Conservation (phyloP, 2,329 filamentous ascomycete genomes). For the Madurella fahalii region DNA sequence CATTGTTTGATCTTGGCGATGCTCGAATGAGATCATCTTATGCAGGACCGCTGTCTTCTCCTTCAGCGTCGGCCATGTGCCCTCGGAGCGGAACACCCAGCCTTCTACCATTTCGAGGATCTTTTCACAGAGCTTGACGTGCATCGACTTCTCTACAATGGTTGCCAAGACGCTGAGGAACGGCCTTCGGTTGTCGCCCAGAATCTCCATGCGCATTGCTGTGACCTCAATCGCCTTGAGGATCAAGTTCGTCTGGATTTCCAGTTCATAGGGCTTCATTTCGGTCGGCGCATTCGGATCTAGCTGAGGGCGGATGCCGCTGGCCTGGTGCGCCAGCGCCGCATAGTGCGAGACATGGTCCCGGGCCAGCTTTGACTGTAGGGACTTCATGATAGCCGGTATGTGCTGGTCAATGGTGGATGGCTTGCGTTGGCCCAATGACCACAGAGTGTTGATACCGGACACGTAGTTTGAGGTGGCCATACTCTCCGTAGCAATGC, state of each 20-base stretch:
- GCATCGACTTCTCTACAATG: slow-evolving; percentile 90
- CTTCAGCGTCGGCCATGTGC: slow-evolving; percentile 94
- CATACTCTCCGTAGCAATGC: slow-evolving; percentile 83
- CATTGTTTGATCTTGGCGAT: slow-evolving; percentile 75
- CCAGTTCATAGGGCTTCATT: slow-evolving; percentile 71
- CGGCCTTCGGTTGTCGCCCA: slow-evolving; percentile 85
- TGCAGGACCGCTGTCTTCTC: slow-evolving; percentile 99
- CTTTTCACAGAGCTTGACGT: slow-evolving; percentile 82
- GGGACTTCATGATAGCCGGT: slow-evolving; percentile 80
- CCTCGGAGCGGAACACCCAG: slow-evolving; percentile 94
- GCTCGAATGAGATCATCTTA: slow-evolving; percentile 97
- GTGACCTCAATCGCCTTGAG: slow-evolving; percentile 94
- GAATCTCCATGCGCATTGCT: slow-evolving; percentile 83
- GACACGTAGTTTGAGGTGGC: slow-evolving; percentile 77
- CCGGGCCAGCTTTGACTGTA: slow-evolving; percentile 86
- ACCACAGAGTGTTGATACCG: slow-evolving; percentile 91
- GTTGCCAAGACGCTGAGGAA: slow-evolving; percentile 95
- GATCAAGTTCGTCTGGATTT: slow-evolving; percentile 86
- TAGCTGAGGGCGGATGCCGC: slow-evolving; percentile 41
- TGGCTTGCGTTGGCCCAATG: slow-evolving; percentile 77
- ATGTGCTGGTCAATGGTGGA: slow-evolving; percentile 89
- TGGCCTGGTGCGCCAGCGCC: slow-evolving; percentile 49
- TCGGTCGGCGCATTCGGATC: slow-evolving; percentile 56
- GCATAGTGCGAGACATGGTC: slow-evolving; percentile 82
- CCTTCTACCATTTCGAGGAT: slow-evolving; percentile 89